These are phyloP conservation scores for Suhomyces choctaworum DNA, from an alignment of 1,139 yeast genomes.

Conservation along the genomic window DNA sequence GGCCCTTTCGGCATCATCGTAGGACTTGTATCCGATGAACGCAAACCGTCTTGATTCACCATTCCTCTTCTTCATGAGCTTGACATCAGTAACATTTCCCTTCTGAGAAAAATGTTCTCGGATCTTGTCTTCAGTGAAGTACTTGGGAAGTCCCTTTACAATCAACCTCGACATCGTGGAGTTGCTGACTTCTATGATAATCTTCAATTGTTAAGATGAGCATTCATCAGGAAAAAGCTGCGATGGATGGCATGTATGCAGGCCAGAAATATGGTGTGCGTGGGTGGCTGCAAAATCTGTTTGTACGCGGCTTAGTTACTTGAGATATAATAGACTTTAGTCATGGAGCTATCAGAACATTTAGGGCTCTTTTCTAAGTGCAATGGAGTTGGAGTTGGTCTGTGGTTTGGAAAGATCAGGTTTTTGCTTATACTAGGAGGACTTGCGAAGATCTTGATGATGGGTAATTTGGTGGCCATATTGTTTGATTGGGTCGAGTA, in stretches of 20 bases:
- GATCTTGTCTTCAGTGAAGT: slow-evolving; percentile 74
- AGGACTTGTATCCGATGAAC: slow-evolving; percentile 78
- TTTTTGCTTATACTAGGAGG: too few relatives aligned
- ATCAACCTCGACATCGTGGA: slow-evolving; percentile 82
- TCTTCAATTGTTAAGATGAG: not conserved
- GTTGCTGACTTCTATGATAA: not conserved
- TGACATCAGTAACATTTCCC: slow-evolving; percentile 81
- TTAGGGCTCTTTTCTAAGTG: slow-evolving; percentile 16
- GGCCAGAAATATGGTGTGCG: too few relatives aligned
- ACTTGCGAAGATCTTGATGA: too few relatives aligned
- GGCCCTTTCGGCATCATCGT: slow-evolving; percentile 75
- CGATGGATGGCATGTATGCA: slow-evolving; percentile 2
- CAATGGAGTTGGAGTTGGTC: not conserved
- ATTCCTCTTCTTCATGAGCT: slow-evolving; percentile 71
- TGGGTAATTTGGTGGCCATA: not conserved
- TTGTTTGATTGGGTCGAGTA: slow-evolving; percentile 2
- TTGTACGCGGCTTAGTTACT: too few relatives aligned
- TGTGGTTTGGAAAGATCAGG: too few relatives aligned
- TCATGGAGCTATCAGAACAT: slow-evolving; percentile 26
- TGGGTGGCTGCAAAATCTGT: too few relatives aligned
- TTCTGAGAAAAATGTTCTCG: slow-evolving; percentile 65
- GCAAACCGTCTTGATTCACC: slow-evolving; percentile 95
- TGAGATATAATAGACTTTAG: too few relatives aligned
- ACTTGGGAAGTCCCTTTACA: slow-evolving; percentile 89
- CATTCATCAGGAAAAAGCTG: slow-evolving; percentile 9